Conservation (phyloP, 345 rosid species). For the Eucalyptus pauciflora region DNA sequence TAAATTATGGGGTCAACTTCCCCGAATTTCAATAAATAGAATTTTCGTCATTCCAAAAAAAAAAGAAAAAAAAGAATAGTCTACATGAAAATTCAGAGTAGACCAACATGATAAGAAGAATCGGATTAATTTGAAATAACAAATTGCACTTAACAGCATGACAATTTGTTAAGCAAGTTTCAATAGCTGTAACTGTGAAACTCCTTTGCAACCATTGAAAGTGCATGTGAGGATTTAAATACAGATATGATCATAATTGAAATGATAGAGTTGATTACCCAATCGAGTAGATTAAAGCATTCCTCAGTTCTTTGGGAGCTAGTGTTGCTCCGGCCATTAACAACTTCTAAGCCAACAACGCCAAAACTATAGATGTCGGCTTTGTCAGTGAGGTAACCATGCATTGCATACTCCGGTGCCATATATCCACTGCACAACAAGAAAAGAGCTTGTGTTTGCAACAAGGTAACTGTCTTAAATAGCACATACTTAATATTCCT, state of each 20-base stretch:
- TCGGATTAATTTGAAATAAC: too few species aligned
- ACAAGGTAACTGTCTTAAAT: background rate
- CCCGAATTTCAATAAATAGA: background rate
- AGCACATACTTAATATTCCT: background rate
- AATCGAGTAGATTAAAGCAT: conserved; percentile 6
- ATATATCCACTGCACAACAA: conserved; percentile 17
- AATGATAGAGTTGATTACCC: conserved; percentile 1
- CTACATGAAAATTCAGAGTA: background rate
- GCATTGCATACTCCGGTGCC: conserved; percentile 31
- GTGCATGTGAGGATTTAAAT: background rate
- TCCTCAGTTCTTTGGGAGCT: background rate
- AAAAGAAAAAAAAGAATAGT: too few species aligned
- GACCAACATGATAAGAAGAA: too few species aligned
- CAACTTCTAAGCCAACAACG: conserved; percentile 17
- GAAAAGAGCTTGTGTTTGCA: background rate
- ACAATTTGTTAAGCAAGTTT: background rate
- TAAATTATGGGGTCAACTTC: too few species aligned
- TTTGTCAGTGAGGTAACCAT: conserved; percentile 17
- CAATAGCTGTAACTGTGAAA: background rate
- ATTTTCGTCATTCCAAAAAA: background rate
- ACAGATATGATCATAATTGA: background rate
- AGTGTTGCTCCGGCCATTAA: conserved; percentile 9
- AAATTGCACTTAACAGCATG: too few species aligned
- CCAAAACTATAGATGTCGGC: conserved; percentile 33
- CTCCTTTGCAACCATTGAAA: background rate